Percentiles rank a stretch among this genome's conserved stretches.
phyloP scores from a whole-genome alignment of 2,329 filamentous ascomycete genomes.

The Dactylellina drechsleri region DNA sequence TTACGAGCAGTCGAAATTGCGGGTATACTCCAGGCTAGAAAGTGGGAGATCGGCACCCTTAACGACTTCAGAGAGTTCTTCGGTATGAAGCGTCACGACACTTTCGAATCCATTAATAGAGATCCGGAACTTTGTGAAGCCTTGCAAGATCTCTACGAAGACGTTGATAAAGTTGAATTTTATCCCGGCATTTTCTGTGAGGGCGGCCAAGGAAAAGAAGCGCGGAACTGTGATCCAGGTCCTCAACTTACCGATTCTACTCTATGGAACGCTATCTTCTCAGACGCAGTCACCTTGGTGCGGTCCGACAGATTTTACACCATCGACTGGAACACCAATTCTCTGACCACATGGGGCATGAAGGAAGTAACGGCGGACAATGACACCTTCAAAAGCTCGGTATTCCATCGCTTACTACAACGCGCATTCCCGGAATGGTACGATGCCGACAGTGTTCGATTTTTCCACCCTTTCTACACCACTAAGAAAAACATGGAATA shows the following conservation, averaged over 20 bases:
- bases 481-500: slow-evolving; percentile 42
- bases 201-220: slow-evolving; percentile 55
- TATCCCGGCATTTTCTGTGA: slow-evolving; percentile 70
- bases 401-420: slow-evolving; percentile 46
- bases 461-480: slow-evolving; percentile 52
- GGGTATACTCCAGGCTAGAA: slow-evolving; percentile 71
- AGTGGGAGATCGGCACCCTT: slow-evolving; percentile 71
- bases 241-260: slow-evolving; percentile 59
- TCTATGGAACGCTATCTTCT: slow-evolving; percentile 69
- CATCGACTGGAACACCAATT: slow-evolving; percentile 47
- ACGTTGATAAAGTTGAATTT: slow-evolving; percentile 68
- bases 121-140: slow-evolving; percentile 65
- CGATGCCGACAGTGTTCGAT: slow-evolving; percentile 33
- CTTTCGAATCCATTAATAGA: slow-evolving; percentile 67
- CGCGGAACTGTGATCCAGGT: slow-evolving; percentile 39
- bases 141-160: slow-evolving; percentile 65
- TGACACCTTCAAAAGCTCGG: slow-evolving; percentile 44
- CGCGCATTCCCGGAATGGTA: slow-evolving; percentile 52
- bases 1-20: slow-evolving; percentile 71
- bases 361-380: slow-evolving; percentile 47
- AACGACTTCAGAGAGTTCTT: slow-evolving; percentile 68
- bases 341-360: slow-evolving; percentile 52
- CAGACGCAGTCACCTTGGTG: slow-evolving; percentile 71
- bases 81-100: slow-evolving; percentile 65
- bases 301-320: slow-evolving; percentile 71